Evolutionary conservation across 805 yeast species (phyloP).

Genomic region (Candida coleopterorum): DNA sequence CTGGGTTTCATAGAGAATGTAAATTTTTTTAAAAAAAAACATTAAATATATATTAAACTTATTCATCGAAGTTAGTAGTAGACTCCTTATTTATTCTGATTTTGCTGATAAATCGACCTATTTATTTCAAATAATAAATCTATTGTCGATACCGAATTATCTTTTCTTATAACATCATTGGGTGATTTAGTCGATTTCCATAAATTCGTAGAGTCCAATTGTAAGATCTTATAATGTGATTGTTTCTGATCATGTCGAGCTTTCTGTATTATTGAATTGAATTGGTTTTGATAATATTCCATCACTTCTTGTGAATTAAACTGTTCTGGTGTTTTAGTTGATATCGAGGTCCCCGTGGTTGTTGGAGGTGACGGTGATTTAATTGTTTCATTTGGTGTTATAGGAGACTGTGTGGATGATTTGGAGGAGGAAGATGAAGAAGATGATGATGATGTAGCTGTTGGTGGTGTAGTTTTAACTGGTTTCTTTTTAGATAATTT

Average conservation of each 20-base stretch:
- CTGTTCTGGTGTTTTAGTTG: constrained; percentile 7
- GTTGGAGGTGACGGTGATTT: no score
- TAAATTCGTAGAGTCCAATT: constrained; percentile 20
- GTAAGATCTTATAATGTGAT: constrained; percentile 15
- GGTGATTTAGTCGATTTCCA: constrained; percentile 16
- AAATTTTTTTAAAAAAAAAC: no score
- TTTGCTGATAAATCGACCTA: constrained; percentile 15
- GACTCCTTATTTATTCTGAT: not conserved
- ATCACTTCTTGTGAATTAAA: constrained; percentile 19
- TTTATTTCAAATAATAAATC: constrained; percentile 18
- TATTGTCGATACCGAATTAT: constrained; percentile 5
- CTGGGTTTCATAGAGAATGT: no score
- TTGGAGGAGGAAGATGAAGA: constrained; percentile 1
- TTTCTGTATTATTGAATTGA: constrained; percentile 13
- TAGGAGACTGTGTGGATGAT: no score
- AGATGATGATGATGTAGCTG: not conserved
- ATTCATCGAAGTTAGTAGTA: no score
- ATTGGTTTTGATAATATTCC: constrained; percentile 15
- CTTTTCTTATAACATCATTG: constrained; percentile 11
- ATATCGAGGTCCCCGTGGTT: no score
- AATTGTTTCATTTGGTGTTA: no score
- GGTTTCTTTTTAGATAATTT: constrained; percentile 8
- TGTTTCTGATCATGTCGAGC: constrained; percentile 20
- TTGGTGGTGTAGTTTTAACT: not conserved
- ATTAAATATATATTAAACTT: no score